Conservation (phyloP, 495 filamentous ascomycete species). For the Coniosporium apollinis region DNA sequence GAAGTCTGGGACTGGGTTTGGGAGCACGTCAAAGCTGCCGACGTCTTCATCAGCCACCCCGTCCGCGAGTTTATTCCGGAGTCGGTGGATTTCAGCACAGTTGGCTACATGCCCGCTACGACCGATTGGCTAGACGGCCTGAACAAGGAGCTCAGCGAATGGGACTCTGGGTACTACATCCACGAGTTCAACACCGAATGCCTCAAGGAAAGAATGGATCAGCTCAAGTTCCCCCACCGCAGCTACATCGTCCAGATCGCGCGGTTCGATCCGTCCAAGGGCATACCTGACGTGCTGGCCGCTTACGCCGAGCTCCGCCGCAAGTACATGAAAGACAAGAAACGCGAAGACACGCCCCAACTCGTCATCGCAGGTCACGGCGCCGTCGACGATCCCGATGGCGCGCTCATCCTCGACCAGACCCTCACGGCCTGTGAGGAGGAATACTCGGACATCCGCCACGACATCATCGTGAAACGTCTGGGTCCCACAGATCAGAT, state of each 20-base stretch:
- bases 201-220: constrained; percentile 36
- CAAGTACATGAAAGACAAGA: constrained; percentile 30
- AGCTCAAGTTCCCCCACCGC: constrained; percentile 50
- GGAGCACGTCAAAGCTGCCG: constrained; percentile 49
- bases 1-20: constrained; percentile 69
- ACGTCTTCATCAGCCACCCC: constrained; percentile 76
- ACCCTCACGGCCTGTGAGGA: constrained; percentile 49
- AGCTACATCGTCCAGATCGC: constrained; percentile 72
- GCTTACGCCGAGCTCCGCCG: constrained; percentile 60
- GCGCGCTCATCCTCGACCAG: constrained; percentile 52
- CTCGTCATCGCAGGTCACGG: constrained; percentile 65
- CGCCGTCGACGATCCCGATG: constrained; percentile 76
- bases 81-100: constrained; percentile 45
- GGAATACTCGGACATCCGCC: constrained; percentile 28
- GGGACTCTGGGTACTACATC: constrained; percentile 62
- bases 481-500: constrained; percentile 65
- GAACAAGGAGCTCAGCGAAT: constrained; percentile 61
- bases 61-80: constrained; percentile 61
- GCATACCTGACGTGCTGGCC: constrained; percentile 63
- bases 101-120: constrained; percentile 67
- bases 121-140: constrained; percentile 85
- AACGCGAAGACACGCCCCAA: constrained; percentile 42
- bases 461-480: constrained; percentile 56
- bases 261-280: constrained; percentile 77
- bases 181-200: constrained; percentile 55